Evolutionary conservation across 768 basidiomycete genomes (phyloP), one percentile per base, ranked within the genome.

Genomic region (Russula lepida): DNA sequence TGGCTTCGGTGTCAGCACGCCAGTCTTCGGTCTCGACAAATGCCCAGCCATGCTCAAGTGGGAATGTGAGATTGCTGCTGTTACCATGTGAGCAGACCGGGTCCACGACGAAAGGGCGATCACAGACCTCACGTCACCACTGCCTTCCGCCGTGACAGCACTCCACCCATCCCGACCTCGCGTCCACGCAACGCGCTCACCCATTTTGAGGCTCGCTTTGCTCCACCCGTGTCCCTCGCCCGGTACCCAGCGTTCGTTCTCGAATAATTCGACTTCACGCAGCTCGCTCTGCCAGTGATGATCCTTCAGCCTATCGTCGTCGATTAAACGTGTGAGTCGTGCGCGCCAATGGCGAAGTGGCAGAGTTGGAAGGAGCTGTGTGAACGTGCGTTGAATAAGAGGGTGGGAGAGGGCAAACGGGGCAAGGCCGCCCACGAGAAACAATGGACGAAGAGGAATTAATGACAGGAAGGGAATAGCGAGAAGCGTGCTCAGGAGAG

Each of bases 41-140:
- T 1, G 75, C 69, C 88, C 89, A 92, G 0, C 84, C 85, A 4
- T 81, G 77, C 3, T 83, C 79, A n/a, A 92, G 82, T 8, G 84
- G 81, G 66, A 92, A 90, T 2, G 86, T 89, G 58, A 91, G 77
- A 76, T 88, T 88, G 72, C 89, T 92, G 77, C 84, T 88, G 71
- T 70, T 63, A 59, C 54, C 35, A 39, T 25, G 33, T 66, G 33
- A 68, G 66, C 54, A 35, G 28, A 54, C 49, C 27, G 37, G 12
- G 12, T 8, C 30, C 51, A 15, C 15, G 41, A 21, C n/a, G 17
- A 19, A 37, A 41, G 17, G 56, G 6, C 41, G 59, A 47, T 63
- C 13, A 74, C 82, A 69, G 68, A 89, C 88, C 85, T 88, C 60
- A 88, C 83, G 65, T 82, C 78, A 0, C 82, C 81, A 32, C 73